These are phyloP conservation scores for Stereocaulon alpinum DNA, from an alignment of 495 filamentous ascomycete species.

Conservation along the genomic window DNA sequence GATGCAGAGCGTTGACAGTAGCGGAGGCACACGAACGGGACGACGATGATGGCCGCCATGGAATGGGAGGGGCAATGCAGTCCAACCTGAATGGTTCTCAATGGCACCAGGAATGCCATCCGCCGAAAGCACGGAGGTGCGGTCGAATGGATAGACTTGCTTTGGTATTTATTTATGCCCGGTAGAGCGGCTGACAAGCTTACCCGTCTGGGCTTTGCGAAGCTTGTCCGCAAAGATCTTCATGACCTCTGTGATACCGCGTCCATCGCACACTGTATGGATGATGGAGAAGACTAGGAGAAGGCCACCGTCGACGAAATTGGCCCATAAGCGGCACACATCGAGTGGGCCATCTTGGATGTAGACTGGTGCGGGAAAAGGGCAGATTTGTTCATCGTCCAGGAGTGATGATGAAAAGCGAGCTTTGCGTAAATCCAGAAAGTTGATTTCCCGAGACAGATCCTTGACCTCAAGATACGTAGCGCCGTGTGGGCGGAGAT, in stretches of 20 bases:
- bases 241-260: constrained; percentile 4
- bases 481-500: constrained; percentile 4
- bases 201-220: too few species aligned
- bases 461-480: constrained; percentile 6
- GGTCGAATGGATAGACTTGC: too few species aligned
- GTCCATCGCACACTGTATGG: constrained; percentile 6
- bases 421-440: not conserved
- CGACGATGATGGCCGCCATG: too few species aligned
- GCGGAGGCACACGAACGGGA: too few species aligned
- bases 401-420: not conserved
- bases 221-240: constrained; percentile 3
- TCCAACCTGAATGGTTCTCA: too few species aligned
- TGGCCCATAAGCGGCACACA: constrained; percentile 3
- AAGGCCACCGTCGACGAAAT: constrained; percentile 7
- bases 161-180: too few species aligned
- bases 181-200: too few species aligned
- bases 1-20: too few species aligned
- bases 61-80: too few species aligned
- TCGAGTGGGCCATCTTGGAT: constrained; percentile 1
- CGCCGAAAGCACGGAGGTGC: too few species aligned
- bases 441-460: not conserved
- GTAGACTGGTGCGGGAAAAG: not conserved
- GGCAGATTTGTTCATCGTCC: not conserved
- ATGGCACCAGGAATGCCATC: too few species aligned
- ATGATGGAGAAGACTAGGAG: constrained; percentile 4